Evolutionary conservation across 2,329 filamentous ascomycete species (phyloP).

Genomic region (Alternaria gansuensis): DNA sequence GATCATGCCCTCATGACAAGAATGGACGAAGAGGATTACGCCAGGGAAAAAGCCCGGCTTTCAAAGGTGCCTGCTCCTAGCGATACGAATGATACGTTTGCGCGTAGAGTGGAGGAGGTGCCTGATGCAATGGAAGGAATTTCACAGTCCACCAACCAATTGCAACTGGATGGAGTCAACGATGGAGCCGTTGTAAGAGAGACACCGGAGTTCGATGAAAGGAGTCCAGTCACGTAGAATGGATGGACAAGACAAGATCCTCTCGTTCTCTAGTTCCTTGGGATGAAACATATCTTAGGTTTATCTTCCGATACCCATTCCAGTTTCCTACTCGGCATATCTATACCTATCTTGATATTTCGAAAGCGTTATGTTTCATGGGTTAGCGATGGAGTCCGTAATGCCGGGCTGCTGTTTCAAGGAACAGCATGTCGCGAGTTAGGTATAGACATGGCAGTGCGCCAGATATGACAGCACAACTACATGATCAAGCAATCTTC

Average conservation of each 20-base stretch:
- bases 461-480: neutral
- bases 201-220: constrained; percentile 17
- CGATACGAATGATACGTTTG: neutral
- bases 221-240: constrained; percentile 64
- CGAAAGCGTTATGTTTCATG: constrained; percentile 15
- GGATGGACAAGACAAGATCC: neutral
- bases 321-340: neutral
- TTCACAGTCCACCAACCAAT: constrained; percentile 16
- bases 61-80: constrained; percentile 2
- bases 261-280: neutral
- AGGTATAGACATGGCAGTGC: neutral
- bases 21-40: constrained; percentile 8
- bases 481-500: constrained; percentile 1
- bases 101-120: neutral
- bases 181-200: constrained; percentile 12
- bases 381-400: neutral
- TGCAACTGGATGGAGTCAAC: constrained; percentile 14
- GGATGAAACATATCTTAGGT: neutral
- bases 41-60: neutral
- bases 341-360: constrained; percentile 8
- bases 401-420: neutral
- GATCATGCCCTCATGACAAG: neutral
- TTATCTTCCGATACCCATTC: neutral
- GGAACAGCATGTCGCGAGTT: neutral
- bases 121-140: constrained; percentile 18